Conservation (phyloP, 1,284 basidiomycete species). For the Filobasidium uniguttulatum region DNA sequence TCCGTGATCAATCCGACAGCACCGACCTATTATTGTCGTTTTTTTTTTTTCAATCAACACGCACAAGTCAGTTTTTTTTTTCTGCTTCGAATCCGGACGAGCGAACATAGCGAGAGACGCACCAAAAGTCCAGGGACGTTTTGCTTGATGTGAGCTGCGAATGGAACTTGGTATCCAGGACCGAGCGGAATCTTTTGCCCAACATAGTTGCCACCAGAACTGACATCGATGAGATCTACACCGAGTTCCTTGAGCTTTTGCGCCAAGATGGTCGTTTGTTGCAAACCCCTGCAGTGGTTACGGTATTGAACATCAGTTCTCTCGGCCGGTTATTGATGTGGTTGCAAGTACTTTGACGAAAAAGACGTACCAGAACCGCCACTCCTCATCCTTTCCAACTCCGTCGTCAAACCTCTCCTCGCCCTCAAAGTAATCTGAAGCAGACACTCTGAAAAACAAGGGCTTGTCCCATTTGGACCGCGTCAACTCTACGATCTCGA, state of each 20-base stretch:
- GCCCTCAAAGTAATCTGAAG: slow-evolving; percentile 62
- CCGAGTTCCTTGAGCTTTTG: slow-evolving; percentile 48
- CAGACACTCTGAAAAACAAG: slow-evolving; percentile 60
- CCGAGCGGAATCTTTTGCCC: slow-evolving; percentile 45
- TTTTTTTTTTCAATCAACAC: background rate
- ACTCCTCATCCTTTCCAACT: slow-evolving; percentile 38
- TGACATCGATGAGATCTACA: slow-evolving; percentile 58
- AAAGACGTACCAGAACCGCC: slow-evolving; percentile 30
- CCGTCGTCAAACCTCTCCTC: slow-evolving; percentile 41
- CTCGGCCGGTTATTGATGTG: background rate
- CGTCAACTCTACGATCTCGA: slow-evolving; percentile 45
- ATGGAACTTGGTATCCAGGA: slow-evolving; percentile 60
- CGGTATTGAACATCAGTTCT: background rate
- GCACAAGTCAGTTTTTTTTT: background rate
- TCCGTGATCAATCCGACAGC: slow-evolving; percentile 63
- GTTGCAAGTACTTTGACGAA: background rate
- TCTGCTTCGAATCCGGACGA: too few species aligned
- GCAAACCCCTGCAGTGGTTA: slow-evolving; percentile 48
- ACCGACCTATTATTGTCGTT: slow-evolving; percentile 35
- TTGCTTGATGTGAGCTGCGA: slow-evolving; percentile 55
- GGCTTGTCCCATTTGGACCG: slow-evolving; percentile 54
- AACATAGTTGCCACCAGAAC: slow-evolving; percentile 53
- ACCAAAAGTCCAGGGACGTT: slow-evolving; percentile 43
- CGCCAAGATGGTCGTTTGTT: slow-evolving; percentile 53
- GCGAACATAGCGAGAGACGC: background rate